These are phyloP conservation scores for Ascoidea asiatica DNA, from an alignment of 805 yeast genomes.

Conservation along the genomic window DNA sequence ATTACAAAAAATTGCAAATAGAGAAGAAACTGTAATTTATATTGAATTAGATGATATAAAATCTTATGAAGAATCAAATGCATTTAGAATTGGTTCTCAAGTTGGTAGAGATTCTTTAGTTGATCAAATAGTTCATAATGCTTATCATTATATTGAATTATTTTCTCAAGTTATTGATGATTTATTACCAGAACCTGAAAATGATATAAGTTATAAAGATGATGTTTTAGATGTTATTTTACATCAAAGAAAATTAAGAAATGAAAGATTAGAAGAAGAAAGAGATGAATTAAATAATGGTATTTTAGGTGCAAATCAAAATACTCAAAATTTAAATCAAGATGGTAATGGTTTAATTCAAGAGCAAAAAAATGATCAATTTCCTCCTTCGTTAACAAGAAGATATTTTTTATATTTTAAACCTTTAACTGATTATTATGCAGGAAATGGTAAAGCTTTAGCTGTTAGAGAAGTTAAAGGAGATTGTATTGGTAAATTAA, in stretches of 20 bases:
- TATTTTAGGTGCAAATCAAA: slow-evolving; percentile 17
- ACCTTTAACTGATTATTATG: slow-evolving; percentile 41
- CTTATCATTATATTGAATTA: slow-evolving; percentile 68
- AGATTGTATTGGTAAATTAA: slow-evolving; percentile 65
- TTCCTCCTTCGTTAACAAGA: slow-evolving; percentile 79
- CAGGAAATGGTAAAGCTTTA: slow-evolving; percentile 35
- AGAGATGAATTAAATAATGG: slow-evolving; percentile 38
- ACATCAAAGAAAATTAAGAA: slow-evolving; percentile 79
- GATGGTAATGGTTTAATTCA: slow-evolving; percentile 11
- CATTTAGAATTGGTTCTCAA: slow-evolving; percentile 13
- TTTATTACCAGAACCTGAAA: slow-evolving; percentile 78
- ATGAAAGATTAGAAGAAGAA: slow-evolving; percentile 58
- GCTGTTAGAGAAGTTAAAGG: slow-evolving; percentile 91
- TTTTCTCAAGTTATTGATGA: slow-evolving; percentile 67
- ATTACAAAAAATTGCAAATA: slow-evolving; percentile 71
- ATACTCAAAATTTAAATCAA: slow-evolving; percentile 12
- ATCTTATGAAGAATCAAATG: slow-evolving; percentile 40
- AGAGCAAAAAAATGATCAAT: slow-evolving; percentile 35
- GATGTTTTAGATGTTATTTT: slow-evolving; percentile 88
- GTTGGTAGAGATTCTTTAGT: slow-evolving; percentile 26
- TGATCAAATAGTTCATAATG: slow-evolving; percentile 52
- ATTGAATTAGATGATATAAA: slow-evolving; percentile 80
- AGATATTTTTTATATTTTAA: slow-evolving; percentile 78
- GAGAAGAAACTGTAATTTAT: slow-evolving; percentile 54
- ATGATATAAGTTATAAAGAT: slow-evolving; percentile 64